Evolutionary conservation across 768 basidiomycete species (phyloP), one percentile per base, ranked within the genome.

Genomic region (Neoboletus magnificus): DNA sequence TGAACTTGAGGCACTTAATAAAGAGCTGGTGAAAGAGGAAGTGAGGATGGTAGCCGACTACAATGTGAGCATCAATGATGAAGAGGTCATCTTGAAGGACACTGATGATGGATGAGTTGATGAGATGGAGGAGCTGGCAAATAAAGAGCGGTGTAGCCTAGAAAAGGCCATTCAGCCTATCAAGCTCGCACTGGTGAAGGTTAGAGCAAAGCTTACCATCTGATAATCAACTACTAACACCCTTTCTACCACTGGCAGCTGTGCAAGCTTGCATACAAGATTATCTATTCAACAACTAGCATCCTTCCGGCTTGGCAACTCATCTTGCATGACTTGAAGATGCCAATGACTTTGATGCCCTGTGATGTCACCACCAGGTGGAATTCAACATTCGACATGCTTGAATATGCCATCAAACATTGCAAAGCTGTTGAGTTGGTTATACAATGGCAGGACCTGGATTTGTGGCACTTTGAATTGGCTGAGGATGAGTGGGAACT

Each of bases 331-430:
- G 41, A 42, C 4, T 40, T 62, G 10, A 29, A 33, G 1, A 37
- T 62, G 7, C 5, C 32, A 0, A 12, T 23, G 0, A 56, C 49
- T 0, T 22, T 48, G 5, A 56, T 72, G 40, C 69, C 64, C 12
- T 42, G 58, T 0, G 65, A 73, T 56, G 62, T 72, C 5, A 4
- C 46, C 1, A 73, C 69, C 1, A 10, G 54, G 0, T 72, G 67
- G 70, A 71, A 71, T 46, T 54, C 4, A 4, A 54, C 33, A 0
- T 45, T 40, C 4, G 11, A 56, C n/a, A 56, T 56, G 55, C 42
- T 43, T 9, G 23, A 43, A 8, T 43, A 41, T 47, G 44, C 27
- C 2, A 22, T 46, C 7, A 12, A 25, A 2, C 23, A 56, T 29
- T 1, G 11, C 3, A 10, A 25, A 9, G 55, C 43, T 2, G 12